Evolutionary conservation across 2,329 filamentous ascomycete species (phyloP).

Genomic region (Zymoseptoria tritici): DNA sequence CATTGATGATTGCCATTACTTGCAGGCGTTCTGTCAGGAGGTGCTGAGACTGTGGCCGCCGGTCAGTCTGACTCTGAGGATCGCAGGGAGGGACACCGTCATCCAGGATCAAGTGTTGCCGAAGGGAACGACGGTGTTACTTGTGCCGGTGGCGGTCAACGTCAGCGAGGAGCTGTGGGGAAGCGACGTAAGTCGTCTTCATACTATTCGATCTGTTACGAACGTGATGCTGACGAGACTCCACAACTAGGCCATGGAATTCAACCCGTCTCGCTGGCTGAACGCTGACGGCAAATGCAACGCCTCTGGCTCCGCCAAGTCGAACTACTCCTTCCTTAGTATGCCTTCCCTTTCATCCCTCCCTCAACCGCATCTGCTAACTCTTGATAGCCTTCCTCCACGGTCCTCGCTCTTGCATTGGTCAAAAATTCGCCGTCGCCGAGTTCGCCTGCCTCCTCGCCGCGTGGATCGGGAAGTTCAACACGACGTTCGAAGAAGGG

Average conservation of each 20-base stretch:
- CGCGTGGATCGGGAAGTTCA: slow-evolving; percentile 66
- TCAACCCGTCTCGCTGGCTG: slow-evolving; percentile 75
- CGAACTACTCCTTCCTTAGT: slow-evolving; percentile 67
- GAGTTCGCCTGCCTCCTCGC: slow-evolving; percentile 83
- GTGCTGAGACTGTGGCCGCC: slow-evolving; percentile 66
- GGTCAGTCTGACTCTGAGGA: slow-evolving; percentile 62
- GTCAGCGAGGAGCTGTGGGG: slow-evolving; percentile 66
- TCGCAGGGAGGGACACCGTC: slow-evolving; percentile 56
- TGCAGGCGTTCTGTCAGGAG: slow-evolving; percentile 73
- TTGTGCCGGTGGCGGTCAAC: slow-evolving; percentile 63
- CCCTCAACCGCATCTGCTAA: neutral
- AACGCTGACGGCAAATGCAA: slow-evolving; percentile 43
- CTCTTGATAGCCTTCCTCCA: slow-evolving; percentile 61
- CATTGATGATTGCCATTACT: slow-evolving; percentile 69
- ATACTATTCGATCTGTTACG: too few relatives aligned
- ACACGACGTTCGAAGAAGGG: slow-evolving; percentile 57
- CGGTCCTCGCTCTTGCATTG: slow-evolving; percentile 80
- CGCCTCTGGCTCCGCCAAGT: slow-evolving; percentile 62
- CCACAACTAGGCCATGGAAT: slow-evolving; percentile 38
- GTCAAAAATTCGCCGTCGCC: slow-evolving; percentile 67
- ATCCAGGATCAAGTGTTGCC: slow-evolving; percentile 61
- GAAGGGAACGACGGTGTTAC: slow-evolving; percentile 60
- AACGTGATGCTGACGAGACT: neutral
- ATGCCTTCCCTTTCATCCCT: neutral
- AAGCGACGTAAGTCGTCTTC: slow-evolving; percentile 47